phyloP scores from a whole-genome alignment of 495 filamentous ascomycete genomes.

The Trichoderma reesei region DNA sequence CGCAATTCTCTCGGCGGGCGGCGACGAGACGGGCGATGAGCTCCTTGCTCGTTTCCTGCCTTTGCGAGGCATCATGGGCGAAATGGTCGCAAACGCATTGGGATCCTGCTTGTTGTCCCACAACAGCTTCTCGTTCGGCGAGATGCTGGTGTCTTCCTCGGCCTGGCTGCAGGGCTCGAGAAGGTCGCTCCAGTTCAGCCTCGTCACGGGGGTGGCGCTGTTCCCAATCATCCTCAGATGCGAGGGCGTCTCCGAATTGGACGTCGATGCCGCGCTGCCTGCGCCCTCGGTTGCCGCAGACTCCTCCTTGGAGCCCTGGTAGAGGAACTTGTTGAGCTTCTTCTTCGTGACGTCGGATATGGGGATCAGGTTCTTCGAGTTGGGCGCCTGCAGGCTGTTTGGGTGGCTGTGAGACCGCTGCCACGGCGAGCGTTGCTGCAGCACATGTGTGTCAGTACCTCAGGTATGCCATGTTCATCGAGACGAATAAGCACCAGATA shows the following conservation, averaged over 20 bases:
- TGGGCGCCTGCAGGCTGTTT: conserved; percentile 17
- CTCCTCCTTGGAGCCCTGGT: conserved; percentile 18
- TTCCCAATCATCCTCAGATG: conserved; percentile 29
- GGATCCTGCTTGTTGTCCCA: conserved; percentile 29
- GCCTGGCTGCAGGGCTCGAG: conserved; percentile 56
- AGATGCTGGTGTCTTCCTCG: conserved; percentile 32
- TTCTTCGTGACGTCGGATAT: conserved; percentile 40
- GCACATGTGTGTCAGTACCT: neutral
- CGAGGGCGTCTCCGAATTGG: conserved; percentile 7
- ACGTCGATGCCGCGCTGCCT: conserved; percentile 11
- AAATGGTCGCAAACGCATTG: conserved; percentile 32
- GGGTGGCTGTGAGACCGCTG: conserved; percentile 39
- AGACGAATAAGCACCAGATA: neutral
- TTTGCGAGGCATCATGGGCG: conserved; percentile 37
- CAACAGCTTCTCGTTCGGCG: conserved; percentile 32
- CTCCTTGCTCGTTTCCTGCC: conserved; percentile 66
- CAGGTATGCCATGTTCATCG: too few relatives aligned
- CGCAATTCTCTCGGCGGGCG: conserved; percentile 26
- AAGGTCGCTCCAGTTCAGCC: conserved; percentile 69
- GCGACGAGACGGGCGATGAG: conserved; percentile 71
- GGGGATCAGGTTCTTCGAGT: conserved; percentile 24
- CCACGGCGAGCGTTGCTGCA: conserved; percentile 35
- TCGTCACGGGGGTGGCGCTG: conserved; percentile 64
- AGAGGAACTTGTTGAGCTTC: conserved; percentile 42
- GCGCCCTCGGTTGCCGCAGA: conserved; percentile 15